phyloP scores from a whole-genome alignment of 192 early-diverging fungal species.

The Podila horticola region DNA sequence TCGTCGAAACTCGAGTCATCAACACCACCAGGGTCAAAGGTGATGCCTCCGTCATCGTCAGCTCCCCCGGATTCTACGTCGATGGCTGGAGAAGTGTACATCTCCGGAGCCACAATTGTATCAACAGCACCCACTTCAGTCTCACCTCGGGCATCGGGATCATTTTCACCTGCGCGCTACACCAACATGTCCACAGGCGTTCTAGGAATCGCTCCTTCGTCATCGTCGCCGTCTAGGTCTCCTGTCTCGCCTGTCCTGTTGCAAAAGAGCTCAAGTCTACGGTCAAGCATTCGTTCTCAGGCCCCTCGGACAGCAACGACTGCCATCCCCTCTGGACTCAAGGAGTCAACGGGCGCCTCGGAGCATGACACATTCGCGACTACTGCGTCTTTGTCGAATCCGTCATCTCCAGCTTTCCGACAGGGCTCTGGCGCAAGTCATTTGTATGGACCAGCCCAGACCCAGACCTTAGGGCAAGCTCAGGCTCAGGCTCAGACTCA shows the following conservation, averaged over 20 bases:
- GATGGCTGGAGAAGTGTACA: not conserved
- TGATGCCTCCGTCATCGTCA: not conserved
- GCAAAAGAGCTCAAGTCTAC: slow-evolving; percentile 10
- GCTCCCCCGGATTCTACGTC: too few species aligned
- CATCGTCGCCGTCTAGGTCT: slow-evolving; percentile 7
- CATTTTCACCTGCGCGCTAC: slow-evolving; percentile 5
- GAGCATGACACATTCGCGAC: not conserved
- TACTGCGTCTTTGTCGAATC: not conserved
- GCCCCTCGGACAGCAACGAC: not conserved
- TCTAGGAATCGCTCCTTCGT: slow-evolving; percentile 2
- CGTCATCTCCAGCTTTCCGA: not conserved
- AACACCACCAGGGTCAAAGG: not conserved
- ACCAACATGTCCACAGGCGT: not conserved
- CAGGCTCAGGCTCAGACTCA: not conserved
- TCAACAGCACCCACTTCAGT: not conserved
- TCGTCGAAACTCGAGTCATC: not conserved
- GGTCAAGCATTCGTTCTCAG: not conserved
- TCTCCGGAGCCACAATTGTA: not conserved
- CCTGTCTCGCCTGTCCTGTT: slow-evolving; percentile 9
- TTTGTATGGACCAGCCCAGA: not conserved
- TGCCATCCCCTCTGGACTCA: not conserved
- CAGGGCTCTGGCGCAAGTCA: not conserved
- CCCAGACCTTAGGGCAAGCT: not conserved
- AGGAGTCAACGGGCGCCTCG: not conserved
- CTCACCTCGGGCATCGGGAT: not conserved